Base-by-base conservation (phyloP, 345 rosid species). In the Euclidium syriacum region DNA sequence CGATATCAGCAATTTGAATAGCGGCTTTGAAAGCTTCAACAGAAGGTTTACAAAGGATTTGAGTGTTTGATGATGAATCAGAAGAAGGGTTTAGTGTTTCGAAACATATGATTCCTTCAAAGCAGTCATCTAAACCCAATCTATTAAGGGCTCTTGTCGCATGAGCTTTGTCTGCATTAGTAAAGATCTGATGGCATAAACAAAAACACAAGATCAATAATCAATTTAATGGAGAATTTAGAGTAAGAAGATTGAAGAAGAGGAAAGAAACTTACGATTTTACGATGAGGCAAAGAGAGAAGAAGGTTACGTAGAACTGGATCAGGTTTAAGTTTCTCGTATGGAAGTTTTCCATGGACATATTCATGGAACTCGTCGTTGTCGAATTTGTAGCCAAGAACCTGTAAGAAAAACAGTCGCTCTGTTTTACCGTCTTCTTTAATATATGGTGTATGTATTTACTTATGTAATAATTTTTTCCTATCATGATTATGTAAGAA, bases 341-440 rank as follows among this genome's bases (percentile, higher is more conserved):
- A 90, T 0, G 99, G 96, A 14, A 94, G 73, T 60, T 79, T 80
- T 64, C 99, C 99, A 49, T 94, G 99, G 56, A 68, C 95, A 56
- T 70, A 75, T 16, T 81, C 91, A 61, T 92, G 98, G 54, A 83
- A 92, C 72, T 92, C 88, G 41, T 92, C 96, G 56, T 87, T 64
- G 70, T 87, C 88, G 29, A 92, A 89, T 62, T 85, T 86, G 61
- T 89, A 87, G 10, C 99, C 99, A 26, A 85, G 71, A 55, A 71
- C 87, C 99, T 94, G 77, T 47, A 67, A 51, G 19, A 11, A 51
- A 23, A 11, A 42, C 6, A 25, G 16, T 60, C n/a, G n/a, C n/a
- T 67, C 15, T 50, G 60, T 48, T 50, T 40, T n/a, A n/a, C n/a
- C n/a, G n/a, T n/a, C n/a, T n/a, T n/a, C n/a, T n/a, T n/a, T n/a